Percentiles rank a stretch among this genome's conserved stretches.
Conservation (phyloP, 495 filamentous ascomycete genomes). For the Astrothelium subdiscretum region DNA sequence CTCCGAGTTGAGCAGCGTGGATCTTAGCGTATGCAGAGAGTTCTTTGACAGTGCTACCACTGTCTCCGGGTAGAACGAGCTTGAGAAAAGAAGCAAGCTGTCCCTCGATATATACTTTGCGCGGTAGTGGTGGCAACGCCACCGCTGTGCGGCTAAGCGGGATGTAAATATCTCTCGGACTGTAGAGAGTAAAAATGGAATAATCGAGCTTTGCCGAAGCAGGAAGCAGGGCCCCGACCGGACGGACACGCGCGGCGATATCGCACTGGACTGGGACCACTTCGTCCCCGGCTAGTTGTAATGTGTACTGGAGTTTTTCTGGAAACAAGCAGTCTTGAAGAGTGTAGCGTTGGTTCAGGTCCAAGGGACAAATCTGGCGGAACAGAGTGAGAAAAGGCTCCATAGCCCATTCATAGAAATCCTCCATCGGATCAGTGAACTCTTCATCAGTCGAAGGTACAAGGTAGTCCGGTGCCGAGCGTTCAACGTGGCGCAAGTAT, state of each 20-base stretch:
- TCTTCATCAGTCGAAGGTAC: not conserved
- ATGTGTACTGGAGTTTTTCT: not conserved
- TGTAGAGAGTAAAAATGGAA: not conserved
- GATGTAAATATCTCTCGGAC: not conserved
- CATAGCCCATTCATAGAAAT: not conserved
- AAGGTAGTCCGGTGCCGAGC: too few species aligned
- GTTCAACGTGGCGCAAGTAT: not conserved
- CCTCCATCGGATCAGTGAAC: not conserved
- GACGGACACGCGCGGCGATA: not conserved
- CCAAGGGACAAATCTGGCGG: not conserved
- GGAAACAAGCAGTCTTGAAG: not conserved
- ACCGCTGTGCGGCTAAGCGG: not conserved
- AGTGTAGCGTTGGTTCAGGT: not conserved
- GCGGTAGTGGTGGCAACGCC: not conserved
- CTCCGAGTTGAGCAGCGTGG: not conserved
- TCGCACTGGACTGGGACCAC: not conserved
- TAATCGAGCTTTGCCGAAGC: not conserved
- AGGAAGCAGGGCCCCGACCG: not conserved
- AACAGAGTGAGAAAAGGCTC: not conserved
- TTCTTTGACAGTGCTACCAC: not conserved
- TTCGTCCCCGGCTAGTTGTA: not conserved
- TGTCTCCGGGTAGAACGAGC: not conserved
- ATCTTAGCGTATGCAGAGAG: not conserved
- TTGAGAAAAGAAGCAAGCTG: not conserved
- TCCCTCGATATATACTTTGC: not conserved